Base-by-base conservation (phyloP, 768 basidiomycete species). In the Mycena floridula region DNA sequence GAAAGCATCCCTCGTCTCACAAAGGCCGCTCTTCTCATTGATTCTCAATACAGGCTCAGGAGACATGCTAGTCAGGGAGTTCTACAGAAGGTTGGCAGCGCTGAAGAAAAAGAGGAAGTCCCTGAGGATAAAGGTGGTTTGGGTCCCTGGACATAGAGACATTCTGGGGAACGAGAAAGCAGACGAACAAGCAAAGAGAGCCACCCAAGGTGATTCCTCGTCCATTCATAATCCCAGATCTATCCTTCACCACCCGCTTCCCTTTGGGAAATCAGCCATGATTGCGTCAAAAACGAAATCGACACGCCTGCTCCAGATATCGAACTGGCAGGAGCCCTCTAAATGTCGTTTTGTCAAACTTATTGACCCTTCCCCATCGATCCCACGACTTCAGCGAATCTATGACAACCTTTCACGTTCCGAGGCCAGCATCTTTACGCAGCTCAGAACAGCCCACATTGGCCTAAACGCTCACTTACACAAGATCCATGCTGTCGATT, bases 381-480 rank as follows among this genome's bases (percentile, higher is more conserved):
- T 9, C 28, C n/a, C 28, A 30, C 9, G n/a, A 30, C 28, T 30
- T n/a, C n/a, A n/a, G 9, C 9, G n/a, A 30, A 30, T 30, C 28
- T 43, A 35, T 20, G 7, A n/a, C 3, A 20, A 13, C 39, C 44
- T 45, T 12, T 25, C 23, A 16, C 22, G 28, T 5, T 25, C 36
- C 23, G 23, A 45, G 20, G 28, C 32, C 32, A 37, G 36, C 20
- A 18, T 45, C 20, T 27, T 43, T 15, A 46, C 39, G 3, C 45
- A 46, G 20, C 45, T 46, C 23, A 21, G 26, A 5, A 42, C 45
- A 21, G 7, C 24, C 4, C 45, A 46, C 27, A 20, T 46, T n/a
- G 45, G 39, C 8, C 45, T 42, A 5, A 46, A 46, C 26, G 25
- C 37, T 24, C 38, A 43, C 25, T 38, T 46, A 15, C 40, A 27